Evolutionary conservation across 306 rosid genomes (phyloP), one percentile per base, ranked within the genome.

Genomic region (Phaseolus lunatus): DNA sequence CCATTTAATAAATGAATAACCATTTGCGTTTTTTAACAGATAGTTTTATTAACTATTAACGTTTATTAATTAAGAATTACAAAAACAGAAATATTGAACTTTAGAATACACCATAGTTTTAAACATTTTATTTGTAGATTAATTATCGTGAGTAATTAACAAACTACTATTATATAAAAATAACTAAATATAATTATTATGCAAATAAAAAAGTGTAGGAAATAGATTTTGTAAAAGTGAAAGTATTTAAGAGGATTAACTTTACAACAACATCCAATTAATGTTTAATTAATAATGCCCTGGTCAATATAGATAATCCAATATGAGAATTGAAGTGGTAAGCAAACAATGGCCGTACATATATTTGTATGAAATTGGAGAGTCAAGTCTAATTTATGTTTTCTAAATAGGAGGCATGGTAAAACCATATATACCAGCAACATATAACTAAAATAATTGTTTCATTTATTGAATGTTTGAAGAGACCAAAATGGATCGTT

Each of bases 401-500:
- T 72, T 80, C 68, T 19, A 80, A 72, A 72, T 39, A 66, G 73
- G 77, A 68, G 61, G 70, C 71, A 78, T 24, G 68, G 9, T 65
- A 44, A 78, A 56, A 19, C 43, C 13, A n/a, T 2, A 52, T 0
- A 13, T 26, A 0, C 20, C 2, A 41, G 13, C 50, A 75, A 5
- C 8, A 11, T 5, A 7, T 20, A 52, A 66, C 1, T 66, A 27
- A 37, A 10, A 31, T 35, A 59, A 29, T 11, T 74, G 5, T 15
- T 33, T 65, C 19, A 57, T 26, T 26, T 19, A 62, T 62, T 6
- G 7, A 9, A 16, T 9, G 35, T 53, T 77, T 77, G 81, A 77
- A 54, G 75, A 13, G 58, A 54, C 75, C 37, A 54, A 54, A 54
- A 24, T 66, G 69, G 19, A 64, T 9, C 26, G 41, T 43, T 43